Percentiles rank a stretch among this genome's conserved stretches.
Conservation (phyloP, 306 rosid genomes). For the Castanea sativa region DNA sequence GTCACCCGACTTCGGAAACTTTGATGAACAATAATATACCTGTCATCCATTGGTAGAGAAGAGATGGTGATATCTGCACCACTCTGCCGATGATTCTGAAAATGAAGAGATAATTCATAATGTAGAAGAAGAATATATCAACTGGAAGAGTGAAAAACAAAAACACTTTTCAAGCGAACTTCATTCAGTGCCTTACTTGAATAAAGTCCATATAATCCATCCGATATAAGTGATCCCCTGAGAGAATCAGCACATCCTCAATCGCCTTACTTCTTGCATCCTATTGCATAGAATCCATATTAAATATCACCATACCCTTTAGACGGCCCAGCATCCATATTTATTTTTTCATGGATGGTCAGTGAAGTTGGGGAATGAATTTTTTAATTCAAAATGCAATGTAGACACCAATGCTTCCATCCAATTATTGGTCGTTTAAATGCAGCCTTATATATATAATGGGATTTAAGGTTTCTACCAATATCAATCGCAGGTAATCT, state of each 20-base stretch:
- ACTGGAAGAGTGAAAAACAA: not conserved
- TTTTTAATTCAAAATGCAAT: not conserved
- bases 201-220: slow-evolving; percentile 97
- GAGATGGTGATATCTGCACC: slow-evolving; percentile 93
- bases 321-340: not conserved
- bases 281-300: slow-evolving; percentile 36
- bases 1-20: not conserved
- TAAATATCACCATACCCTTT: slow-evolving; percentile 11
- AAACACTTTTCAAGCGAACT: slow-evolving; percentile 10
- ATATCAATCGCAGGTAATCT: not conserved
- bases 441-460: not conserved
- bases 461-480: not conserved
- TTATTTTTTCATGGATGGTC: not conserved
- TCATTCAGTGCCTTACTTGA: slow-evolving; percentile 48
- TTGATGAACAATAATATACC: slow-evolving; percentile 35
- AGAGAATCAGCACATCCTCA: slow-evolving; percentile 88
- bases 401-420: not conserved
- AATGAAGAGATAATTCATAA: slow-evolving; percentile 25
- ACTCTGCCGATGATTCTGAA: slow-evolving; percentile 80
- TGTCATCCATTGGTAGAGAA: slow-evolving; percentile 87
- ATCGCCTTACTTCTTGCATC: slow-evolving; percentile 76
- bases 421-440: not conserved
- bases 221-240: slow-evolving; percentile 89
- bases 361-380: not conserved
- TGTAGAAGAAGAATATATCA: slow-evolving; percentile 17